Conservation (phyloP, 2,329 filamentous ascomycete species). For the Alternaria infectoria region DNA sequence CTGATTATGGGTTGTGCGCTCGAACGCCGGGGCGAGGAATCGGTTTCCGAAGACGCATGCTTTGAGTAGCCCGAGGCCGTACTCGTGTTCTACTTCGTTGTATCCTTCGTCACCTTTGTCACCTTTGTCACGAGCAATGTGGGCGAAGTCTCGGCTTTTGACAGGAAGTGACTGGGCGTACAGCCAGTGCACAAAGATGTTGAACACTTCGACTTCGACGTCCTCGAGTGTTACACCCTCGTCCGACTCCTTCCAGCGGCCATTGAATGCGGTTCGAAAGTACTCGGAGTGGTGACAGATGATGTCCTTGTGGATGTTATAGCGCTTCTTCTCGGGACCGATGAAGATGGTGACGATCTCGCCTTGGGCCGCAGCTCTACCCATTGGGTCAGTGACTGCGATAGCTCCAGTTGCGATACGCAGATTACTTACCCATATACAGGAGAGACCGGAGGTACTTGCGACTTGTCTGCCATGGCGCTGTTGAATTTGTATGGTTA, state of each 20-base stretch:
- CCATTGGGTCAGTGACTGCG: neutral
- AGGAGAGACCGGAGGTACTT: fast-evolving
- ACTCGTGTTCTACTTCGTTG: no score
- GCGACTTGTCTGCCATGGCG: neutral
- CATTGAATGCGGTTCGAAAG: neutral
- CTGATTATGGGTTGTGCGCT: no score
- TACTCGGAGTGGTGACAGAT: neutral
- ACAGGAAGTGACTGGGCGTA: no score
- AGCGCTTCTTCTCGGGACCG: neutral
- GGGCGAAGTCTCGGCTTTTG: no score
- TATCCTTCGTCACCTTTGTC: no score
- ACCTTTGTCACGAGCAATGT: no score
- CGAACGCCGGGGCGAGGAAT: no score
- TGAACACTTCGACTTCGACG: neutral
- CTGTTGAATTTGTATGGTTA: fast-evolving
- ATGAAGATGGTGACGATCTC: neutral
- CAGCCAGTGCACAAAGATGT: neutral
- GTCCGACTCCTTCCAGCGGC: neutral
- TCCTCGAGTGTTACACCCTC: neutral
- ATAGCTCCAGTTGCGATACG: neutral
- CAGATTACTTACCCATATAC: neutral
- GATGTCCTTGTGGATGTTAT: neutral
- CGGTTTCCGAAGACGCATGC: no score
- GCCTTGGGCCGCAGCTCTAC: neutral
- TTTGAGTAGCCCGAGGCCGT: no score